A percentile compares a stretch with the other conserved stretches of the same genome.
phyloP scores from a whole-genome alignment of 441 rosid species.

The Manihot esculenta region DNA sequence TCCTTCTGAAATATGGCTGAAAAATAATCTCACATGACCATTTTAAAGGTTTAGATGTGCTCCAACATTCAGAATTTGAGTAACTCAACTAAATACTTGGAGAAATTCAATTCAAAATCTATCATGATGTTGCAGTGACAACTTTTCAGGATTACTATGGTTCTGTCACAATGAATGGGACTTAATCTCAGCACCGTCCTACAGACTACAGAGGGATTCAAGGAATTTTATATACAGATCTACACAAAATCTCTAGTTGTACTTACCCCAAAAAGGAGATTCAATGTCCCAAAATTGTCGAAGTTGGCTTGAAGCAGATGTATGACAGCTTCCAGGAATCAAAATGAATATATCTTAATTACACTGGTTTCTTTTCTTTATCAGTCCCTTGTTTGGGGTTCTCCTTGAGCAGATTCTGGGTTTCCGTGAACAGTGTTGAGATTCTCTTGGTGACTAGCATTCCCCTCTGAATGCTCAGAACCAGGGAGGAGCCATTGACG shows the following conservation, averaged over 20 bases:
- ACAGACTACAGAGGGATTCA: slow-evolving; percentile 8
- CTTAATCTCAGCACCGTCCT: neutral
- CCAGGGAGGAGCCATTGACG: slow-evolving; percentile 33
- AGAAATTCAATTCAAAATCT: too few species aligned
- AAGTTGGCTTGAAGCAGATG: neutral
- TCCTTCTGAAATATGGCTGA: too few species aligned
- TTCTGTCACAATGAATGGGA: slow-evolving; percentile 1
- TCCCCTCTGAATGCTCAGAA: slow-evolving; percentile 20
- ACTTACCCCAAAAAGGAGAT: neutral
- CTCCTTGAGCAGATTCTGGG: slow-evolving; percentile 21
- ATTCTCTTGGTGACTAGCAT: slow-evolving; percentile 19
- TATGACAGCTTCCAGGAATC: neutral
- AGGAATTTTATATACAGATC: slow-evolving; percentile 25
- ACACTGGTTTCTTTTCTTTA: neutral
- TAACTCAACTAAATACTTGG: too few species aligned
- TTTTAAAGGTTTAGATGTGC: too few species aligned
- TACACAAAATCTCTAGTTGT: slow-evolving; percentile 6
- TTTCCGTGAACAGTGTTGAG: slow-evolving; percentile 18
- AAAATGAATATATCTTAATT: neutral
- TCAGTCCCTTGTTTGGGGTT: slow-evolving; percentile 20
- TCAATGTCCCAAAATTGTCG: neutral
- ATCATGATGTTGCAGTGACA: neutral
- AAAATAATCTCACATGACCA: too few species aligned
- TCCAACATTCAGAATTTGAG: too few species aligned
- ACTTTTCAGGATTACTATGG: neutral